phyloP scores from a whole-genome alignment of 2,329 filamentous ascomycete species.

The Amphichorda felina region DNA sequence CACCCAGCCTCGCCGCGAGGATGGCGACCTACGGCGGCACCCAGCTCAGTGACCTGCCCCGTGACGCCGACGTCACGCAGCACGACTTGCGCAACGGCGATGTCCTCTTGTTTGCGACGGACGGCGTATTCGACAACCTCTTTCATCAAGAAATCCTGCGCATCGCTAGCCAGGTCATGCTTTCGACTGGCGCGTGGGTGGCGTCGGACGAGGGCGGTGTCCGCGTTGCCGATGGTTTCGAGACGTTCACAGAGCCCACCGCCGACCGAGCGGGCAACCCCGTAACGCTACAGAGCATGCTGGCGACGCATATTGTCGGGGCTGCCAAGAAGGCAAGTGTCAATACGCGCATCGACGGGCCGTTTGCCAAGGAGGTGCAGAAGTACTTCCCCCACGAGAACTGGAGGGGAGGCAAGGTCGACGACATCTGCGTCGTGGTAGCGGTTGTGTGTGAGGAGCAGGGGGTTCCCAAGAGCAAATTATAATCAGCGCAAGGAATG shows the following conservation, averaged over 20 bases:
- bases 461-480: slow-evolving; percentile 17
- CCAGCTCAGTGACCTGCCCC: slow-evolving; percentile 71
- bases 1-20: slow-evolving; percentile 65
- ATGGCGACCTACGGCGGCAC: slow-evolving; percentile 74
- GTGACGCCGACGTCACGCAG: slow-evolving; percentile 69
- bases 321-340: slow-evolving; percentile 79
- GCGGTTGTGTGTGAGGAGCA: slow-evolving; percentile 60
- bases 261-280: slow-evolving; percentile 12
- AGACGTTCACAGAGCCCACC: slow-evolving; percentile 18
- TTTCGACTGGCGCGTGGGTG: slow-evolving; percentile 61
- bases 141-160: slow-evolving; percentile 81
- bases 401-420: slow-evolving; percentile 86
- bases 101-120: slow-evolving; percentile 84
- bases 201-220: slow-evolving; percentile 42
- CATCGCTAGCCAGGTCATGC: slow-evolving; percentile 69
- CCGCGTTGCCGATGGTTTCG: slow-evolving; percentile 49
- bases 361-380: slow-evolving; percentile 91
- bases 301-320: slow-evolving; percentile 68
- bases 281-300: slow-evolving; percentile 57
- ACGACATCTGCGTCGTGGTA: slow-evolving; percentile 86
- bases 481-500: no score
- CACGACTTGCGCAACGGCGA: slow-evolving; percentile 79
- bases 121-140: slow-evolving; percentile 93
- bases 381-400: slow-evolving; percentile 75
- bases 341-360: slow-evolving; percentile 73